A percentile compares a stretch with the other conserved stretches of the same genome.
phyloP scores from a whole-genome alignment of 306 rosid species.

The Sindora glabra region DNA sequence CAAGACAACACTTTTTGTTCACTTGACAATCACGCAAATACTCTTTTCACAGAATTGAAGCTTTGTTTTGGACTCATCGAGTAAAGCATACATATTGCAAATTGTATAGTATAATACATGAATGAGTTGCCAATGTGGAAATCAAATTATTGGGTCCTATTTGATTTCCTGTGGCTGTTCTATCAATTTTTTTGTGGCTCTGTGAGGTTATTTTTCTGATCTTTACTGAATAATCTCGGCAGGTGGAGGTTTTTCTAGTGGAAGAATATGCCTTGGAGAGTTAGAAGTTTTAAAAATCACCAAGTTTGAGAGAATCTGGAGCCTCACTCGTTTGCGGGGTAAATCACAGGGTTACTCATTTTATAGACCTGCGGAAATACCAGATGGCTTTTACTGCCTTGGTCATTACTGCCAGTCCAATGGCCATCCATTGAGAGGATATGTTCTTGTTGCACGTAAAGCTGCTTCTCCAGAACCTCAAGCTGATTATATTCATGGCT shows the following conservation, averaged over 20 bases:
- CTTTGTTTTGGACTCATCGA: not conserved
- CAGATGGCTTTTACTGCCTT: conserved; percentile 70
- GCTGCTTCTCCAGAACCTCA: conserved; percentile 16
- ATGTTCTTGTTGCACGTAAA: conserved; percentile 59
- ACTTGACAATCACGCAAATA: not conserved
- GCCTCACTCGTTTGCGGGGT: conserved; percentile 34
- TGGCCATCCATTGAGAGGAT: conserved; percentile 59
- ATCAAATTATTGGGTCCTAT: not conserved
- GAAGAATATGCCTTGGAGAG: conserved; percentile 71
- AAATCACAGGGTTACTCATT: conserved; percentile 50
- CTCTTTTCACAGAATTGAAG: not conserved
- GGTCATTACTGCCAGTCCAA: conserved; percentile 72
- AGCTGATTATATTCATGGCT: conserved; percentile 4
- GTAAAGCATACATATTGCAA: not conserved
- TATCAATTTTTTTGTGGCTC: conserved; percentile 11
- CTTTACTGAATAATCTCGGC: conserved; percentile 4
- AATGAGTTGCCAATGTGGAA: not conserved
- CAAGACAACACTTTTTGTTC: not conserved
- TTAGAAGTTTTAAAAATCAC: conserved; percentile 46
- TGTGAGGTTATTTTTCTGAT: conserved; percentile 12
- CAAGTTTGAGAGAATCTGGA: conserved; percentile 59
- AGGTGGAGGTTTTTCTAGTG: conserved; percentile 73
- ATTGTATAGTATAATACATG: not conserved
- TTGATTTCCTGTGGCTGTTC: not conserved
- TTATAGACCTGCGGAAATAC: conserved; percentile 64